Evolutionary conservation across 2,329 filamentous ascomycete species (phyloP), one percentile per base, ranked within the genome.

Genomic region (Ceratocystis albifundus): DNA sequence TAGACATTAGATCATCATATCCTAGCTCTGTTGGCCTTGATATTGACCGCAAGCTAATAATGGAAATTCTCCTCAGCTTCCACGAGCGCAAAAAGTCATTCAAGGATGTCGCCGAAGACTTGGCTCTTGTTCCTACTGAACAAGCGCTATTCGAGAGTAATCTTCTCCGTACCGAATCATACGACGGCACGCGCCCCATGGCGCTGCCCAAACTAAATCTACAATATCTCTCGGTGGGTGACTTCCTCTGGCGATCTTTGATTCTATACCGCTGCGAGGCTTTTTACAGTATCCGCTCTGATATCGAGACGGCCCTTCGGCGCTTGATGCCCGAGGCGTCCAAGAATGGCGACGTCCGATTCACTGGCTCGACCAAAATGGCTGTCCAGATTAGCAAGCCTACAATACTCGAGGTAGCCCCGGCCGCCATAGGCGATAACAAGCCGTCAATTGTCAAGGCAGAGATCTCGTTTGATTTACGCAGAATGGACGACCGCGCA

Each of bases 161-260:
- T 30, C 82, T 96, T 65, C 76, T 92, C 66, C 84, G 90, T 67
- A 93, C 93, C 66, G 92, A 96, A 71, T 81, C 80, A 6, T 97
- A 96, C 71, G 88, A 96, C 74, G 92, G 92, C 30, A 91, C 90
- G 28, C 84, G 84, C 61, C 92, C 94, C 4, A 80, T 99, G 67
- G 90, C 94, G 2, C 85, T 99, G 55, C 94, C 94, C 2, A 99
- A 99, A 74, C 77, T 97, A 59, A 99, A 96, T 71, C 79, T 99
- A 32, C 94, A 99, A 73, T 99, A 99, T 75, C 80, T 99, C 15
- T 96, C 92, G 2, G 85, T 96, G 63, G 91, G 91, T 2, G 94
- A 99, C 75, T 99, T 99, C 71, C 77, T 99, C n/a, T 99, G 92
- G 91, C 84, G 95, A 69, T 91, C 93, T 0, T 87, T 97, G 72